phyloP scores from a whole-genome alignment of 73 alveolate species.

The Uronychia binucleata region DNA sequence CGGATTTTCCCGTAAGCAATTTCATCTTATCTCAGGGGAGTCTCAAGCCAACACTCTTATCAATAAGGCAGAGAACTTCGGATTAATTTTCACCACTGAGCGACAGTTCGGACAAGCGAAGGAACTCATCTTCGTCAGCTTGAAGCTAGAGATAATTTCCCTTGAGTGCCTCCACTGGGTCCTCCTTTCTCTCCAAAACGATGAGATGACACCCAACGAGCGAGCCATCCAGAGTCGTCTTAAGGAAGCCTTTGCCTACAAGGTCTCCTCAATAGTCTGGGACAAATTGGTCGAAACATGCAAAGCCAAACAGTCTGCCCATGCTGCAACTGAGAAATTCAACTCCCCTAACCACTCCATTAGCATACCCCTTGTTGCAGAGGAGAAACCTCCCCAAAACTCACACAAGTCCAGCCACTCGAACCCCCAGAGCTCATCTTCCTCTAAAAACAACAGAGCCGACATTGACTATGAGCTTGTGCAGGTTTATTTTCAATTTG shows the following conservation, averaged over 20 bases:
- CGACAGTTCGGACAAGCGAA: constrained; percentile 55
- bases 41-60: background rate
- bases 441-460: background rate
- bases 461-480: background rate
- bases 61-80: constrained; percentile 15
- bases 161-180: constrained; percentile 80
- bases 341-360: background rate
- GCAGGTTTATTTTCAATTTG: background rate
- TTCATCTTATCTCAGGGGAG: background rate
- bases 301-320: constrained; percentile 15
- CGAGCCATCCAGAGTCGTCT: constrained; percentile 71
- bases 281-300: constrained; percentile 59
- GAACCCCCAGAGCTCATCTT: background rate
- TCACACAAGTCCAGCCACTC: background rate
- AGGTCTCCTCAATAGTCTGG: constrained; percentile 70
- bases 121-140: constrained; percentile 36
- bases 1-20: background rate
- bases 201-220: constrained; percentile 81
- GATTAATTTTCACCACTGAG: constrained; percentile 25
- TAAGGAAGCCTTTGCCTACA: constrained; percentile 77
- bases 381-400: background rate
- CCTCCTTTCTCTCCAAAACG: constrained; percentile 56
- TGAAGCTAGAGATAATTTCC: constrained; percentile 51
- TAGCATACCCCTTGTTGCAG: background rate
- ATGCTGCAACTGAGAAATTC: constrained; percentile 11